Evolutionary conservation across 108 stramenopile species (phyloP).

Genomic region (Skeletonema tropicum): DNA sequence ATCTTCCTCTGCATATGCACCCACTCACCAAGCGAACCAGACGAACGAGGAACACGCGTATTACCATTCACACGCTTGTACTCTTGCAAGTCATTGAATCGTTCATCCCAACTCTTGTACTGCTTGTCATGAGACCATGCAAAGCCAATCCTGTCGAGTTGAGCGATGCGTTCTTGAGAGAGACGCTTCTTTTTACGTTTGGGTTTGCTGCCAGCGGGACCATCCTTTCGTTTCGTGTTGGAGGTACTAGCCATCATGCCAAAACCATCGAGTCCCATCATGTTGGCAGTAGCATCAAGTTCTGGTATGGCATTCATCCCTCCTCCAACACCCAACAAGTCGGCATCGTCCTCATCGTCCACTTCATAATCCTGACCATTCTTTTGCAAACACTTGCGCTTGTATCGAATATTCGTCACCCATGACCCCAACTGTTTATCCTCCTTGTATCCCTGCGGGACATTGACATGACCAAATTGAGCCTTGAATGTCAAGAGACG

Average conservation of each 20-base stretch:
- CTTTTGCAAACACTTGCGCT: conserved; percentile 24
- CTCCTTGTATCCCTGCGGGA: conserved; percentile 43
- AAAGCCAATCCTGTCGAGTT: conserved; percentile 19
- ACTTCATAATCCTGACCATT: conserved; percentile 20
- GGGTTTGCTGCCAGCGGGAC: not conserved
- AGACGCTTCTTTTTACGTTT: conserved; percentile 12
- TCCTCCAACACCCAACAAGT: not conserved
- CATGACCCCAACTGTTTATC: conserved; percentile 46
- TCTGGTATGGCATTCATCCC: not conserved
- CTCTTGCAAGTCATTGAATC: conserved; percentile 20
- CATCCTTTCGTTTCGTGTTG: not conserved
- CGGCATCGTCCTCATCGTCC: conserved; percentile 8
- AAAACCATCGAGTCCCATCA: not conserved
- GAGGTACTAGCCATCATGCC: not conserved
- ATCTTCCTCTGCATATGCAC: conserved; percentile 30
- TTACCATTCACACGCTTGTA: conserved; percentile 15
- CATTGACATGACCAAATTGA: conserved; percentile 48
- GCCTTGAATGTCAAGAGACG: conserved; percentile 9
- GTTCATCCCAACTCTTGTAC: conserved; percentile 29
- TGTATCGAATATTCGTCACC: conserved; percentile 38
- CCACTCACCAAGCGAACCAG: conserved; percentile 30
- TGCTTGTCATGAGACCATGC: conserved; percentile 11
- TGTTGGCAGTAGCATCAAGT: not conserved
- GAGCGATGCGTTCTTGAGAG: conserved; percentile 12
- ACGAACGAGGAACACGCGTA: conserved; percentile 30